These are phyloP conservation scores for Haberlea rhodopensis DNA, from an alignment of 257 asterid genomes.

Conservation along the genomic window DNA sequence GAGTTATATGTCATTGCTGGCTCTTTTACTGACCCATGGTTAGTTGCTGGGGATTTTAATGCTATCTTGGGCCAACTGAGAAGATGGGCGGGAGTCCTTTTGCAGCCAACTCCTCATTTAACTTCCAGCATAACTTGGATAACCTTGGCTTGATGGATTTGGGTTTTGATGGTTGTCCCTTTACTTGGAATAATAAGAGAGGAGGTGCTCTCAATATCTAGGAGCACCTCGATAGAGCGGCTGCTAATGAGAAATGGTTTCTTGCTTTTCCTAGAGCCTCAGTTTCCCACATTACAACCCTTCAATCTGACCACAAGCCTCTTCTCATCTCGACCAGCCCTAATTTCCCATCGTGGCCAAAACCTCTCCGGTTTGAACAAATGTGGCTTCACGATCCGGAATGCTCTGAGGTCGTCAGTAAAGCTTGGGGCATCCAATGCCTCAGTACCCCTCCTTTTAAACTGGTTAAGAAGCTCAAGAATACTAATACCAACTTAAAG, in stretches of 20 bases:
- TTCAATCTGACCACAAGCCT: not conserved
- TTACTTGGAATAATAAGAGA: not conserved
- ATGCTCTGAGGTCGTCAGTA: not conserved
- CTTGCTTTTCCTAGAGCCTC: not conserved
- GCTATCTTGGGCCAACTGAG: too few species aligned
- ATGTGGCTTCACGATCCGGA: not conserved
- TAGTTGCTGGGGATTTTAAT: too few species aligned
- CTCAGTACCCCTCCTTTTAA: too few species aligned
- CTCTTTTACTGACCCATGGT: too few species aligned
- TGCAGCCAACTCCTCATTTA: too few species aligned
- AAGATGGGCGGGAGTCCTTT: too few species aligned
- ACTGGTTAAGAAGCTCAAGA: too few species aligned
- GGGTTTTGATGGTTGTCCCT: not conserved
- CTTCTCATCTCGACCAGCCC: not conserved
- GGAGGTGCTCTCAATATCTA: not conserved
- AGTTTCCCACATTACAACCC: not conserved
- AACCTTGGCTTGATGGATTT: not conserved
- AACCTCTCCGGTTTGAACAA: not conserved
- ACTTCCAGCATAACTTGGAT: too few species aligned
- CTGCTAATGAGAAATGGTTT: not conserved
- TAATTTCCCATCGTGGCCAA: not conserved
- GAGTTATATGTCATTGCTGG: too few species aligned
- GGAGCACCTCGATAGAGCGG: not conserved
- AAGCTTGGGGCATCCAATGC: not conserved
- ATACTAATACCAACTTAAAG: not conserved